These are phyloP conservation scores for Tremella fuciformis DNA, from an alignment of 768 basidiomycete species.

Conservation along the genomic window DNA sequence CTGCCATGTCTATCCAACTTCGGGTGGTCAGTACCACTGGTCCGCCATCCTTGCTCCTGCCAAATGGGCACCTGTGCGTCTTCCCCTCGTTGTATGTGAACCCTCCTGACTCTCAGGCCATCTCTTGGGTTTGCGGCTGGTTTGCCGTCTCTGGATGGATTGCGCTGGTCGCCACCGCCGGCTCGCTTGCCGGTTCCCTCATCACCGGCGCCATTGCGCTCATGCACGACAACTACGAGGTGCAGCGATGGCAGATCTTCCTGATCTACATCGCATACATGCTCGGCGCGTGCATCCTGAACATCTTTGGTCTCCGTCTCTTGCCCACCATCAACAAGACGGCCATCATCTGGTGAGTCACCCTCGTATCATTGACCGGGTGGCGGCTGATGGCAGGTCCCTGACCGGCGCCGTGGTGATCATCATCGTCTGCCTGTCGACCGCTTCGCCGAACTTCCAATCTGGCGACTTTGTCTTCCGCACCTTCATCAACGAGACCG, in stretches of 20 bases:
- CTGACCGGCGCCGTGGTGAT: slow-evolving; percentile 35
- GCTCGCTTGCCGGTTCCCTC: slow-evolving; percentile 35
- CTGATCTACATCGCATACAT: slow-evolving; percentile 41
- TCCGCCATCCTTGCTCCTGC: slow-evolving; percentile 34
- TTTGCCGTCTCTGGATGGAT: slow-evolving; percentile 44
- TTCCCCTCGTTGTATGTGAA: not conserved
- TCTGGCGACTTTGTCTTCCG: slow-evolving; percentile 38
- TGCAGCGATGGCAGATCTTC: slow-evolving; percentile 38
- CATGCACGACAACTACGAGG: slow-evolving; percentile 29
- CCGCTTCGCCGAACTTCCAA: slow-evolving; percentile 32
- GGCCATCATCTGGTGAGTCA: slow-evolving; percentile 40
- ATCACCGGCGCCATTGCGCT: slow-evolving; percentile 39
- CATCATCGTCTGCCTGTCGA: slow-evolving; percentile 32
- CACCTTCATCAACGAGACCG: slow-evolving; percentile 40
- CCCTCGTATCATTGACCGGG: slow-evolving; percentile 4
- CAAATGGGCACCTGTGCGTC: slow-evolving; percentile 33
- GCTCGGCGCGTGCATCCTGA: slow-evolving; percentile 31
- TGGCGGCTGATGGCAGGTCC: slow-evolving; percentile 23
- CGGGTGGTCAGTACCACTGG: slow-evolving; percentile 47
- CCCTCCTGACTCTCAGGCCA: slow-evolving; percentile 17
- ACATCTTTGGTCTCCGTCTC: slow-evolving; percentile 36
- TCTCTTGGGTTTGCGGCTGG: slow-evolving; percentile 44
- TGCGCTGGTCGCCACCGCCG: slow-evolving; percentile 40
- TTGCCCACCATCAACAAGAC: slow-evolving; percentile 39
- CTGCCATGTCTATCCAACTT: slow-evolving; percentile 17